Conservation (phyloP, 169 alveolate genomes). For the Eimeria necatrix region DNA sequence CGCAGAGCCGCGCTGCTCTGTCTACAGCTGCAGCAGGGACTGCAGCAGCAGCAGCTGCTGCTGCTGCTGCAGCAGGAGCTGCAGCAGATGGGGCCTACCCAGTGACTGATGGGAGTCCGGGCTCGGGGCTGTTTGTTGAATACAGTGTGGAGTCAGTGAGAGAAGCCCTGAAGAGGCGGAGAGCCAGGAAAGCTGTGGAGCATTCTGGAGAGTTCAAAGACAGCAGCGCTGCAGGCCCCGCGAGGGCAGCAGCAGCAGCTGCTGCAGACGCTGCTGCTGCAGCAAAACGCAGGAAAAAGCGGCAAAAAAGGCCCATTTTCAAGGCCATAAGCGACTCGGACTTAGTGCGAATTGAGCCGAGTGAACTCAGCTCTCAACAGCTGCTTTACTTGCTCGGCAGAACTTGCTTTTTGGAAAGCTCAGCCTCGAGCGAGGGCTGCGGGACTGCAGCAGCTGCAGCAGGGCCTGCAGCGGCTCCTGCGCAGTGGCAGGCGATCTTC, state of each 20-base stretch:
- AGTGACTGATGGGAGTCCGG: not conserved
- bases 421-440: not conserved
- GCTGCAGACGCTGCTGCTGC: slow-evolving; percentile 3
- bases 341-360: not conserved
- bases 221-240: not conserved
- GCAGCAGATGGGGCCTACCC: slow-evolving; percentile 20
- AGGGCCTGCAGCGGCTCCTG: not conserved
- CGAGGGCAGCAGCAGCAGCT: not conserved
- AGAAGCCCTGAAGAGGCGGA: not conserved
- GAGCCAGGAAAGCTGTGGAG: not conserved
- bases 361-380: not conserved
- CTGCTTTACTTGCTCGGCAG: slow-evolving; percentile 13
- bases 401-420: not conserved
- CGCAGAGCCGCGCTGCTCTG: not conserved
- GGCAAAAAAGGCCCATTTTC: not conserved
- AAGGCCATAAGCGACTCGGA: not conserved
- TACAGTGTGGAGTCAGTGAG: slow-evolving; percentile 29
- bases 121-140: slow-evolving; percentile 9
- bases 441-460: not conserved
- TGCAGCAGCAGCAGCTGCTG: slow-evolving; percentile 10
- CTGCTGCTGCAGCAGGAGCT: slow-evolving; percentile 6
- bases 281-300: not conserved
- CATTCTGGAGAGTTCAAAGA: not conserved
- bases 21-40: not conserved
- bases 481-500: not conserved